These are phyloP conservation scores for Penium margaritaceum DNA, from an alignment of 139 green algal species.

Conservation along the genomic window DNA sequence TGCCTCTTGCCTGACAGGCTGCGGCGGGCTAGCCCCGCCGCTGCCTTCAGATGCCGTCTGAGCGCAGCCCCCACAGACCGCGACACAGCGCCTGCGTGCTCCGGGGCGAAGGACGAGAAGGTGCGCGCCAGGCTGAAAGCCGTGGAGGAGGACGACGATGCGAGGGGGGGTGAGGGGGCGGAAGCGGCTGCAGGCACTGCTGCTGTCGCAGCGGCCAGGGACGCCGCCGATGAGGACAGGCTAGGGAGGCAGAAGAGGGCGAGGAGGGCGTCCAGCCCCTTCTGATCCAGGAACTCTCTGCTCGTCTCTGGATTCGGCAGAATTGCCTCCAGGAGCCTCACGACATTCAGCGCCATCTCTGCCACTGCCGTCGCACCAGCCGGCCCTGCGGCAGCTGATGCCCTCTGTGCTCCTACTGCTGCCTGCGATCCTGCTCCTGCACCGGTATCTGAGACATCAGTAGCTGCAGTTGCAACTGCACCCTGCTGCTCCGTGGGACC, in stretches of 20 bases:
- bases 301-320: slow-evolving; percentile 56
- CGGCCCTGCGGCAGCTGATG: too few species aligned
- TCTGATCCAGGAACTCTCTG: slow-evolving; percentile 67
- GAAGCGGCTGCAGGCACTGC: too few species aligned
- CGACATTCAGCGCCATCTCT: slow-evolving; percentile 42
- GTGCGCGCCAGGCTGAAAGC: slow-evolving; percentile 64
- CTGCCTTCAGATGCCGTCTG: slow-evolving; percentile 23
- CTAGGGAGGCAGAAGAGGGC: slow-evolving; percentile 67
- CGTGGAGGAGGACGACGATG: slow-evolving; percentile 66
- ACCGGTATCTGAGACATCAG: too few species aligned
- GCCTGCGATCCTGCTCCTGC: too few species aligned
- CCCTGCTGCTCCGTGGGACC: too few species aligned
- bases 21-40: background rate
- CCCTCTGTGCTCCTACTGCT: too few species aligned
- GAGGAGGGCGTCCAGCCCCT: slow-evolving; percentile 64
- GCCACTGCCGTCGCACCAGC: background rate
- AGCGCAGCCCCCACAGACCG: slow-evolving; percentile 9
- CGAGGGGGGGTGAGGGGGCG: too few species aligned
- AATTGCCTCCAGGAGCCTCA: slow-evolving; percentile 75
- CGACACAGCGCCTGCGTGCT: slow-evolving; percentile 35
- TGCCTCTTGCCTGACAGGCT: slow-evolving; percentile 4
- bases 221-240: too few species aligned
- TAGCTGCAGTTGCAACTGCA: too few species aligned
- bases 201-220: too few species aligned
- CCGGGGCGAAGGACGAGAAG: slow-evolving; percentile 58